Base-by-base conservation (phyloP, 768 basidiomycete species). In the Rhodocollybia butyracea region DNA sequence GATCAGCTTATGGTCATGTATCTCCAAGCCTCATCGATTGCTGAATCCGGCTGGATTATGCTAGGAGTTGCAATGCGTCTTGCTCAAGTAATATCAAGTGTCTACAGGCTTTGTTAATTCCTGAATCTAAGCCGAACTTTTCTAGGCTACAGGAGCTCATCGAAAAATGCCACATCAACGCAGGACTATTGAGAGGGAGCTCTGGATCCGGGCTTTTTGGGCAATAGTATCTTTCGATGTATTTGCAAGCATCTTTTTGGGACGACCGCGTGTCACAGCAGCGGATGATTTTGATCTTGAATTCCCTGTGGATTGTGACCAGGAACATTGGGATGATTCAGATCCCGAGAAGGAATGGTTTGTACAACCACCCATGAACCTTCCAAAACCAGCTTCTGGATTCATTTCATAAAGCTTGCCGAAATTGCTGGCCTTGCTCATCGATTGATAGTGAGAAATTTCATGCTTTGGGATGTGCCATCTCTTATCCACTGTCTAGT, bases 191-290 rank as follows among this genome's bases (percentile, higher is more conserved):
- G 56, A 52, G 64, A 22, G 57, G 64, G 89, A 93, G 64, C 74
- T 86, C 17, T 89, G 87, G 82, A 88, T 87, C 63, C 79, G 85
- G n/a, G 81, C 79, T 11, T 85, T 85, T 60, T 86, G 84, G 84
- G 82, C 60, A 19, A 68, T 43, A 10, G 29, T 54, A 30, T 17
- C 13, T 10, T 36, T 15, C 17, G 53, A 54, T 29, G 27, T 24
- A 26, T 54, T 17, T 27, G 41, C 61, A 46, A 74, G 74, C 24
- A 63, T 69, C 17, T 70, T 71, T 24, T 67, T 84, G 24, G 84
- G 85, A n/a, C 70, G 84, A 15, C 81, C 83, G 0, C 31, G 51
- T 12, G 40, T 34, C 41, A 41, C 51, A 11, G 29, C 38, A n/a
- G 21, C 24, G 2, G 51, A 53, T 21, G 38, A 53, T 57, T 80